A percentile compares a stretch with the other conserved stretches of the same genome.
Evolutionary conservation across 140 eudicot genomes (phyloP).

Genomic region (Flaveria floridana): DNA sequence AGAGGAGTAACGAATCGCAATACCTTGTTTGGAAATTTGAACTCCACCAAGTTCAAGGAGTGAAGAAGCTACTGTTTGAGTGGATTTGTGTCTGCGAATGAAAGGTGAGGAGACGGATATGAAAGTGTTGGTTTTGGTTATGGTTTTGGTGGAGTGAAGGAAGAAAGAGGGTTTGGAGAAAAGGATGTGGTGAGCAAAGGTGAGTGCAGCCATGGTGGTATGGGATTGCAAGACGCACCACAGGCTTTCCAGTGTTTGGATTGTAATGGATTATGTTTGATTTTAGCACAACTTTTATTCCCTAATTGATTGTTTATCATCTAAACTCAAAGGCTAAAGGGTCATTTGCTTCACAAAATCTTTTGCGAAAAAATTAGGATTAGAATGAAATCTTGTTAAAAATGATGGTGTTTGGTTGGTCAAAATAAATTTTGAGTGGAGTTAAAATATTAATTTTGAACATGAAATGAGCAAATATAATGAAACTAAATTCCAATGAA

Average conservation of each 20-base stretch:
- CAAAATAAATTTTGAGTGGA: too few relatives aligned
- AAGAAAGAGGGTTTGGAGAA: conserved; percentile 53
- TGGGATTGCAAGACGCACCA: neutral
- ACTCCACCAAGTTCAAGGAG: conserved; percentile 80
- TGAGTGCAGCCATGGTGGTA: conserved; percentile 40
- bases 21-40: conserved; percentile 75
- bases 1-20: neutral
- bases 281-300: too few relatives aligned
- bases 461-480: too few relatives aligned
- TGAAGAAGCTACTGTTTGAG: conserved; percentile 43
- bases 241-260: neutral
- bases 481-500: too few relatives aligned
- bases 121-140: conserved; percentile 25
- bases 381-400: too few relatives aligned
- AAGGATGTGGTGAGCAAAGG: conserved; percentile 52
- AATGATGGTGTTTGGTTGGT: too few relatives aligned
- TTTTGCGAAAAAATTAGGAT: too few relatives aligned
- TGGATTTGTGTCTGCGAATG: conserved; percentile 44
- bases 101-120: conserved; percentile 38
- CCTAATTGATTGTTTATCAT: neutral
- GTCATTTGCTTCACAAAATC: too few relatives aligned
- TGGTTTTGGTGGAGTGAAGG: conserved; percentile 26
- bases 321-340: too few relatives aligned
- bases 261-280: neutral
- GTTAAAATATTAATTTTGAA: too few relatives aligned